Evolutionary conservation across 1,284 basidiomycete genomes (phyloP), one percentile per base, ranked within the genome.

Genomic region (Sporisorium sorghi): DNA sequence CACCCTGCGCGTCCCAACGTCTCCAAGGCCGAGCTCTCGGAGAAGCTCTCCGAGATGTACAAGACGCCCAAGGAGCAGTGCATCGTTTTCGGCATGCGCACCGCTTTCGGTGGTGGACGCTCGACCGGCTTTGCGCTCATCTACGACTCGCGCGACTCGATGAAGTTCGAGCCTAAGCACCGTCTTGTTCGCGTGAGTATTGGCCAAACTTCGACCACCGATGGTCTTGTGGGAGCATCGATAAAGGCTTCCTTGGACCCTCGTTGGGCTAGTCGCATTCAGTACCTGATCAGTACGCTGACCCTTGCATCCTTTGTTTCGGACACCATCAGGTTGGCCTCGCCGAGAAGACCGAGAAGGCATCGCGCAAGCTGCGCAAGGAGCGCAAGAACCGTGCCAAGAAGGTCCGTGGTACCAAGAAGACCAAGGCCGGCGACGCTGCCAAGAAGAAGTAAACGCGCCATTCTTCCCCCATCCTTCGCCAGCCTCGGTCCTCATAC

Each of bases 341-440:
- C 73, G 88, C 87, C 74, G 79, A 89, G 80, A 97, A 97, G 89
- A 90, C 92, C 77, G 92, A 94, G 63, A 94, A 92, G 87, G 88
- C 96, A 68, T 94, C 93, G 81, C 92, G 97, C 85, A 99, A 99
- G 87, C 91, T 99, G 86, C 91, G 97, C 87, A 98, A 99, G 89
- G 97, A 99, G 89, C 90, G 97, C 84, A 99, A 99, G 91, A 99
- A 99, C 89, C 91, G 97, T 86, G 89, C 92, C 86, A 93, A 93
- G 88, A 97, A 97, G 91, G 93, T 93, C 73, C 89, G 91, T 79
- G 94, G 97, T 85, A 73, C 75, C 71, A 77, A 79, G 75, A 84
- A 84, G 81, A 72, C 58, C 77, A 80, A 78, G 72, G 71, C 71
- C 50, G 51, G 62, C 57, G 79, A 73, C n/a, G 60, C 72, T 62